Percentiles rank a stretch among this genome's conserved stretches.
Evolutionary conservation across 1,139 yeast genomes (phyloP).

Genomic region (Yamadazyma atlantica): DNA sequence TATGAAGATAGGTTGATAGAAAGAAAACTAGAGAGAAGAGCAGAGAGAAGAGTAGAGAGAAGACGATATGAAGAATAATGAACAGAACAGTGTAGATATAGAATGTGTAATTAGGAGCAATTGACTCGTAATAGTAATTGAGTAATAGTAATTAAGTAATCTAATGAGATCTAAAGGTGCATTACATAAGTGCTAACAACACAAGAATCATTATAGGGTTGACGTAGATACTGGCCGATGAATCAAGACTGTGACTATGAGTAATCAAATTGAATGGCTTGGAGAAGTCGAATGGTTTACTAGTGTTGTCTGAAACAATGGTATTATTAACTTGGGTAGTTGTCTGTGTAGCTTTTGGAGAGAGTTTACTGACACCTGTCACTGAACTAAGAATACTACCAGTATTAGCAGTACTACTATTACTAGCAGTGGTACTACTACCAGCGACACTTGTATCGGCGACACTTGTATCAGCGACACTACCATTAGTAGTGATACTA

Average conservation of each 20-base stretch:
- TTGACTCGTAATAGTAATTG: no score
- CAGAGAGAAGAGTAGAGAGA: neutral
- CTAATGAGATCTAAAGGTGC: no score
- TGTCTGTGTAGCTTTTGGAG: no score
- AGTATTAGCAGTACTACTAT: no score
- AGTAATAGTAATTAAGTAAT: no score
- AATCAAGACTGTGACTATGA: conserved; percentile 4
- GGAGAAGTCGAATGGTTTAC: conserved; percentile 7
- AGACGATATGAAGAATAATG: neutral
- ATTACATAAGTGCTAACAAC: conserved; percentile 1
- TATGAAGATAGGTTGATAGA: neutral
- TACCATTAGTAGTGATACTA: no score
- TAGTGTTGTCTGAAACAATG: neutral
- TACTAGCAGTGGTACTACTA: no score
- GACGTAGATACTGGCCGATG: neutral
- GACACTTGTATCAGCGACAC: no score
- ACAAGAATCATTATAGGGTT: neutral
- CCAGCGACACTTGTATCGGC: no score
- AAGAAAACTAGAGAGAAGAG: no score
- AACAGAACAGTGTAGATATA: no score
- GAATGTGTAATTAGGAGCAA: neutral
- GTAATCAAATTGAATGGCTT: conserved; percentile 5
- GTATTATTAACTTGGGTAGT: neutral
- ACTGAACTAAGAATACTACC: no score
- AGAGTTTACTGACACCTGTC: neutral